Conservation (phyloP, 1,139 yeast genomes). For the Zygoascus meyerae region DNA sequence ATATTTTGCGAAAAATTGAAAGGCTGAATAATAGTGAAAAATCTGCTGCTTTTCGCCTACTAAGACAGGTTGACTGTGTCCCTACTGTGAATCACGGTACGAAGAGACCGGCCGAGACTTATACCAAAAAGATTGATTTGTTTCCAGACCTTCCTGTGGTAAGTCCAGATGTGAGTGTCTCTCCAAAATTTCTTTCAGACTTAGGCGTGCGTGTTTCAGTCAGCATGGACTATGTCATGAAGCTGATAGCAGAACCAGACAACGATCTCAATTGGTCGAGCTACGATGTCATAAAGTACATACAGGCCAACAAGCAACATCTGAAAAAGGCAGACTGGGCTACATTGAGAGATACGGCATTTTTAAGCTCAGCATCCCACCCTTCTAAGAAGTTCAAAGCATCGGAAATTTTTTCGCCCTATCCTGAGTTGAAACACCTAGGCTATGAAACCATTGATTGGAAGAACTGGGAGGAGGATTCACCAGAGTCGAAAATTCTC, state of each 20-base stretch:
- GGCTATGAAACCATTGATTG: constrained; percentile 32
- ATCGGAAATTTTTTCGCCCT: constrained; percentile 33
- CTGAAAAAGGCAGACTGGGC: constrained; percentile 32
- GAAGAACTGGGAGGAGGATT: constrained; percentile 27
- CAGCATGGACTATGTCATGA: constrained; percentile 37
- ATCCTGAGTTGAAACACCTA: constrained; percentile 24
- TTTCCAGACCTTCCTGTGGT: constrained; percentile 37
- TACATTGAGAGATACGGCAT: constrained; percentile 27
- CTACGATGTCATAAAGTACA: constrained; percentile 34
- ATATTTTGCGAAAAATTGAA: constrained; percentile 27
- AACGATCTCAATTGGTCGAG: constrained; percentile 33
- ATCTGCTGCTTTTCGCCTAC: constrained; percentile 16
- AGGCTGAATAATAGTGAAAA: constrained; percentile 17
- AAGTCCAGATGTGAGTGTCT: constrained; percentile 24
- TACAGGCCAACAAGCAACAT: constrained; percentile 26
- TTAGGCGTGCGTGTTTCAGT: constrained; percentile 38
- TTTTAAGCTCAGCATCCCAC: constrained; percentile 24
- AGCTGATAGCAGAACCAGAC: constrained; percentile 29
- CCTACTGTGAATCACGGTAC: constrained; percentile 37
- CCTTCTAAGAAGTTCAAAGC: constrained; percentile 18
- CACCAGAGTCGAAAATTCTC: constrained; percentile 31
- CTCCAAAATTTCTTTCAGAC: constrained; percentile 28
- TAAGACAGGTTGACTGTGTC: constrained; percentile 29
- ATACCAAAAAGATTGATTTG: constrained; percentile 31
- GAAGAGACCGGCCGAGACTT: constrained; percentile 34